These are phyloP conservation scores for Kentomonas sorsogonicus DNA, from an alignment of 208 protist genomes.

Conservation along the genomic window DNA sequence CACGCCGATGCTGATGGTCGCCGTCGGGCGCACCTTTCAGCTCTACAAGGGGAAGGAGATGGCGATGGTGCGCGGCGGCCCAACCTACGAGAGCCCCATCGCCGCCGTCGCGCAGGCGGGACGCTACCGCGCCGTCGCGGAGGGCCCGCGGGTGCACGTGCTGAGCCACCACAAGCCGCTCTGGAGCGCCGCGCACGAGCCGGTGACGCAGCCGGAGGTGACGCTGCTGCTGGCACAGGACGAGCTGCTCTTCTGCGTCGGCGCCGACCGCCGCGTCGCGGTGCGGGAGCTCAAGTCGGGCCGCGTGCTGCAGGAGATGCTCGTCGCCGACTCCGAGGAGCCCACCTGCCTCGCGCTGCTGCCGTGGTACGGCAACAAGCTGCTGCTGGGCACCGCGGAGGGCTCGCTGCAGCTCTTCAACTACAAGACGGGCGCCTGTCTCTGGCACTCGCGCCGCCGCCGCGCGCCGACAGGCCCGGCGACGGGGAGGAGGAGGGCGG, in stretches of 20 bases:
- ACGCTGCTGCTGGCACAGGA: conserved; percentile 61
- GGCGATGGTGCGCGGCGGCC: conserved; percentile 73
- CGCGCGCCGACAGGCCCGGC: neutral
- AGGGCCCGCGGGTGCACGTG: conserved; percentile 70
- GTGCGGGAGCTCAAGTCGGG: conserved; percentile 68
- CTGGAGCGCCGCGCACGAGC: conserved; percentile 52
- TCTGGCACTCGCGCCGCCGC: conserved; percentile 43
- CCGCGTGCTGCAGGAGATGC: conserved; percentile 49
- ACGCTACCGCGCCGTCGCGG: conserved; percentile 73
- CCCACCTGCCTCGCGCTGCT: conserved; percentile 43
- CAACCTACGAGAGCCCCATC: conserved; percentile 51
- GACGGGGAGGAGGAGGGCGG: conserved; percentile 5
- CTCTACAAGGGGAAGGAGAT: conserved; percentile 82
- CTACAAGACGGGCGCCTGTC: conserved; percentile 65
- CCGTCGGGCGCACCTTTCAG: conserved; percentile 75
- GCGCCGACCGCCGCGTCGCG: conserved; percentile 64
- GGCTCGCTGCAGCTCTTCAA: conserved; percentile 85
- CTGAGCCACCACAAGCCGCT: conserved; percentile 80
- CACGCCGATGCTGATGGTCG: conserved; percentile 71
- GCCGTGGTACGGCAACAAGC: conserved; percentile 80
- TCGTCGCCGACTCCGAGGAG: conserved; percentile 54
- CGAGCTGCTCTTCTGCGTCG: conserved; percentile 75
- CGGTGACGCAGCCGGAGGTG: conserved; percentile 42
- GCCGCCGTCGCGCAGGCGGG: conserved; percentile 67
- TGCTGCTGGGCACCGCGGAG: conserved; percentile 71